Conservation (phyloP, 2,329 filamentous ascomycete species). For the Penicillium janthinellum region DNA sequence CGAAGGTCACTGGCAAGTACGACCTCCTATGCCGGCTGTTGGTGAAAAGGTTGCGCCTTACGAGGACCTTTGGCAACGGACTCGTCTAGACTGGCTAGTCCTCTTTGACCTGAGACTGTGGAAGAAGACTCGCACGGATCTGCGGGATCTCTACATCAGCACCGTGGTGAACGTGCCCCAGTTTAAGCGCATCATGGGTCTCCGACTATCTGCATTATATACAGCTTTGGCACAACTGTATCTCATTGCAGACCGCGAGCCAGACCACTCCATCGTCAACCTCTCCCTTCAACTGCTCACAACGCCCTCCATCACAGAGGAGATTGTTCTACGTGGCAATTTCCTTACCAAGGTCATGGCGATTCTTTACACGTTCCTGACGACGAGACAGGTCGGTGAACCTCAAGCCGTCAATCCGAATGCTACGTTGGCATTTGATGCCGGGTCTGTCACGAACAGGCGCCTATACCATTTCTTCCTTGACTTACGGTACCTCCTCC, state of each 20-base stretch:
- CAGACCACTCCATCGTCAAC: conserved; percentile 98
- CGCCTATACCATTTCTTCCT: conserved; percentile 98
- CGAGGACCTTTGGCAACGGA: conserved; percentile 85
- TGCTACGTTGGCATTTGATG: conserved; percentile 88
- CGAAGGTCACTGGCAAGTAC: conserved; percentile 82
- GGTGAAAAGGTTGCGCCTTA: conserved; percentile 66
- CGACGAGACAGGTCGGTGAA: conserved; percentile 91
- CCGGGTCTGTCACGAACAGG: conserved; percentile 90
- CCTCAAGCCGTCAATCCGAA: conserved; percentile 84
- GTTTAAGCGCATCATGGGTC: conserved; percentile 90
- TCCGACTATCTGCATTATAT: conserved; percentile 94
- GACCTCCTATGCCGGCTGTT: conserved; percentile 68
- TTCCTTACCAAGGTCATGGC: conserved; percentile 94
- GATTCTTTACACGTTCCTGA: conserved; percentile 96
- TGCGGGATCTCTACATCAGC: conserved; percentile 91
- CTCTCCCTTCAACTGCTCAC: conserved; percentile 95
- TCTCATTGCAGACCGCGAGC: conserved; percentile 91
- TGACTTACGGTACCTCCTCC: conserved; percentile 87
- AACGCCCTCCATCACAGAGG: conserved; percentile 92
- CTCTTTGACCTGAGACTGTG: conserved; percentile 93
- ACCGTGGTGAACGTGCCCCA: conserved; percentile 93
- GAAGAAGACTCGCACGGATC: conserved; percentile 90
- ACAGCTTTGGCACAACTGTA: conserved; percentile 92
- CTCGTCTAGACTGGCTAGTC: conserved; percentile 91
- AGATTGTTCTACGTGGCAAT: conserved; percentile 92